Evolutionary conservation across 306 rosid genomes (phyloP).

Genomic region (Vachellia collinsii): DNA sequence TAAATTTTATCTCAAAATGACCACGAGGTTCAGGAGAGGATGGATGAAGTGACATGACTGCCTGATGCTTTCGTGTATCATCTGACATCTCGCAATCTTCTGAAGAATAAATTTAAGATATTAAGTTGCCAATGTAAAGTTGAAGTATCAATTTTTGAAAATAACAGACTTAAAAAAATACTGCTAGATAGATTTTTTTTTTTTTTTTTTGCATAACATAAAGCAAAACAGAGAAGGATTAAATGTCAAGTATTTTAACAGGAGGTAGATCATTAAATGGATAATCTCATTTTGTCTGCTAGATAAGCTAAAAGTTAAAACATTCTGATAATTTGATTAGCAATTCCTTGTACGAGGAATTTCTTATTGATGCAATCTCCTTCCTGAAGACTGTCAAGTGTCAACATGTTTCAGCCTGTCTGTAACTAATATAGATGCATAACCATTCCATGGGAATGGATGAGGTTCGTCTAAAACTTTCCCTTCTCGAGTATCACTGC

Average conservation of each 20-base stretch:
- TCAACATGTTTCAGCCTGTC: neutral
- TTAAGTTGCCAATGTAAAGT: constrained; percentile 16
- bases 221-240: constrained; percentile 3
- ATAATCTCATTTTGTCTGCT: neutral
- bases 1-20: constrained; percentile 78
- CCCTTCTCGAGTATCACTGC: neutral
- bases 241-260: neutral
- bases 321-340: neutral
- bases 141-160: constrained; percentile 18
- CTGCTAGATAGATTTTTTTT: neutral
- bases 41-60: constrained; percentile 61
- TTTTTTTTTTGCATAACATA: neutral
- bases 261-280: neutral
- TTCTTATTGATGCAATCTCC: constrained; percentile 4
- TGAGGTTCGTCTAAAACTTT: too few relatives aligned
- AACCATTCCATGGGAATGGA: too few relatives aligned
- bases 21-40: constrained; percentile 50
- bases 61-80: constrained; percentile 58
- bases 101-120: constrained; percentile 44
- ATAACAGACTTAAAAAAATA: too few relatives aligned
- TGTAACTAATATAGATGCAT: too few relatives aligned
- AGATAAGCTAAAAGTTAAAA: neutral
- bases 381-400: neutral
- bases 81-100: constrained; percentile 62
- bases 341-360: neutral